These are phyloP conservation scores for Rhododendron williamsianum DNA, from an alignment of 148 eudicot genomes.

Conservation along the genomic window DNA sequence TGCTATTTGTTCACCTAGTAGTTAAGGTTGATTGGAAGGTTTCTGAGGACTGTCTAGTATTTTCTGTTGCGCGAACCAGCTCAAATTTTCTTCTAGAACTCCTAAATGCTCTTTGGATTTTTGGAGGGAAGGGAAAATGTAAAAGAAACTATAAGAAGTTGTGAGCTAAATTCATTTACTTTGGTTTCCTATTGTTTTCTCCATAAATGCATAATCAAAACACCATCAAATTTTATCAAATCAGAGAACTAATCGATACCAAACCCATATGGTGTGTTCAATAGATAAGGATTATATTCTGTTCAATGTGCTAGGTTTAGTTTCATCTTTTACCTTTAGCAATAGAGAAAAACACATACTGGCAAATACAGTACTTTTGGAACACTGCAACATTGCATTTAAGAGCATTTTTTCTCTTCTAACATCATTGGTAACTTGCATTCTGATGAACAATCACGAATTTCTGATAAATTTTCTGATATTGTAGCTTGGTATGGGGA, in stretches of 20 bases:
- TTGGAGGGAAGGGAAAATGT: neutral
- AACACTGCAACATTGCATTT: neutral
- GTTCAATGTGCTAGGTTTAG: neutral
- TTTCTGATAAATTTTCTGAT: neutral
- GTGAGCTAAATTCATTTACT: too few species aligned
- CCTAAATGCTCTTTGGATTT: neutral
- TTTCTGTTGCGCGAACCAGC: neutral
- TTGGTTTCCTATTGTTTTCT: too few species aligned
- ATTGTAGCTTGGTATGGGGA: constrained; percentile 83
- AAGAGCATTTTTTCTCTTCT: neutral
- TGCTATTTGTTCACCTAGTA: neutral
- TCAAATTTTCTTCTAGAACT: neutral
- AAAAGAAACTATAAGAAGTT: too few species aligned
- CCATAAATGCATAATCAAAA: neutral
- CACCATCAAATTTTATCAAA: neutral
- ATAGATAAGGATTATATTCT: neutral
- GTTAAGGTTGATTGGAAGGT: neutral
- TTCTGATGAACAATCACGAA: neutral
- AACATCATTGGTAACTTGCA: neutral
- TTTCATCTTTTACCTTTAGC: neutral
- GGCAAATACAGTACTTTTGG: neutral
- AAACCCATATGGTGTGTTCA: too few species aligned
- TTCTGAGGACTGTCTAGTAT: neutral
- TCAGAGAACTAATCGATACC: too few species aligned
- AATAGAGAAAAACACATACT: neutral